A percentile compares a stretch with the other conserved stretches of the same genome.
These are phyloP conservation scores for Apiospora pterosperma DNA, from an alignment of 2,329 filamentous ascomycete genomes.

Conservation along the genomic window DNA sequence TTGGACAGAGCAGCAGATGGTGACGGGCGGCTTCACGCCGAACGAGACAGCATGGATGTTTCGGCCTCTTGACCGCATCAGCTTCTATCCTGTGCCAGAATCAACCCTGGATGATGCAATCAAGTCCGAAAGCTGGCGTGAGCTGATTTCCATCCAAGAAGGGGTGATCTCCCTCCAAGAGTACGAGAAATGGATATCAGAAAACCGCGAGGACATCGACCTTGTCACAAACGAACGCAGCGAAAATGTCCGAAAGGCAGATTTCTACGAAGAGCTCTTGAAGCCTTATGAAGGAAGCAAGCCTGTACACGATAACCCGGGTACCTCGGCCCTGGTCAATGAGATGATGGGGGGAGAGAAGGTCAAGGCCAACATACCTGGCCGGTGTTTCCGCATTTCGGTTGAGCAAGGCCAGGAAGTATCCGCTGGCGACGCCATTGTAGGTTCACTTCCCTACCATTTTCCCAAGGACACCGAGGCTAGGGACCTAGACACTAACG, in stretches of 20 bases:
- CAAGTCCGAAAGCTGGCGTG: not conserved
- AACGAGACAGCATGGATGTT: slow-evolving; percentile 23
- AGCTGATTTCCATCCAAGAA: slow-evolving; percentile 23
- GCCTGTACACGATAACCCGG: too few species aligned
- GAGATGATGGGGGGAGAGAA: not conserved
- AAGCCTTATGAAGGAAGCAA: not conserved
- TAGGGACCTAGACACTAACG: not conserved
- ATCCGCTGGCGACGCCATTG: not conserved
- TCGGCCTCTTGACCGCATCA: slow-evolving; percentile 30
- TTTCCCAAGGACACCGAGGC: not conserved
- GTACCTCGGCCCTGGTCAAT: not conserved
- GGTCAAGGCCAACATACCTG: not conserved
- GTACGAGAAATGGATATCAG: slow-evolving; percentile 29
- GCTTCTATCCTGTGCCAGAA: slow-evolving; percentile 28
- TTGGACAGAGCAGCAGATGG: slow-evolving; percentile 22
- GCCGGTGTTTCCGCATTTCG: not conserved
- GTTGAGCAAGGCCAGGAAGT: not conserved
- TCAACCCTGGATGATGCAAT: slow-evolving; percentile 21
- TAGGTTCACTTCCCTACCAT: not conserved
- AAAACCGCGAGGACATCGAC: not conserved
- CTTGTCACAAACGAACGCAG: not conserved
- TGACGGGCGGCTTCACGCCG: not conserved
- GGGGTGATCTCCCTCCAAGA: slow-evolving; percentile 25
- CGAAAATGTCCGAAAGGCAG: not conserved
- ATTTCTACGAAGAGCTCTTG: not conserved